phyloP scores from a whole-genome alignment of 768 basidiomycete species.

The Russula lepida region DNA sequence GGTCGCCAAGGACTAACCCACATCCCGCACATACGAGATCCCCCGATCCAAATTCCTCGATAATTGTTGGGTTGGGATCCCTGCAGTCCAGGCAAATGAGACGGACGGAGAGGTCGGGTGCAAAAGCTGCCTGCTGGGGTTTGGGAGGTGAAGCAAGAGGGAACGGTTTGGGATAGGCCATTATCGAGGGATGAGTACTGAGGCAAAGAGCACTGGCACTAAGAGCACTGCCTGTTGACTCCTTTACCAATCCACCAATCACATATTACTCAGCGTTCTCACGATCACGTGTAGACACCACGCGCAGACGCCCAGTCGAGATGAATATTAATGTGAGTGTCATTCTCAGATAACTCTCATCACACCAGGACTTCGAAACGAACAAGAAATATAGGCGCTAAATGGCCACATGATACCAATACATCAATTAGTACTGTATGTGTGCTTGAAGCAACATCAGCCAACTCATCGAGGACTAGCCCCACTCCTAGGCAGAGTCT shows the following conservation, averaged over 20 bases:
- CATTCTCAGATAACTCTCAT: no score
- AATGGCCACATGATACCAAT: no score
- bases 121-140: constrained; percentile 51
- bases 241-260: not conserved
- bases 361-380: no score
- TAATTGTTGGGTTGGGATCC: constrained; percentile 87
- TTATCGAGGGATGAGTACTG: not conserved
- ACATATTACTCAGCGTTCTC: not conserved
- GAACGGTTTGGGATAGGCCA: constrained; percentile 46
- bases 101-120: constrained; percentile 78
- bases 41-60: constrained; percentile 96
- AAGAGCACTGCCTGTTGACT: not conserved
- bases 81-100: constrained; percentile 94
- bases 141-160: constrained; percentile 60
- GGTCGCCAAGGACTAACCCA: constrained; percentile 91
- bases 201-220: not conserved
- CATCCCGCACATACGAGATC: constrained; percentile 94
- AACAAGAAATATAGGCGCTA: no score
- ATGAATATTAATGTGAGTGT: no score
- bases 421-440: no score
- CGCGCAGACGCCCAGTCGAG: no score
- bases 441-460: no score
- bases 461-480: no score
- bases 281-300: not conserved
- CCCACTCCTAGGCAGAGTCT: no score